phyloP scores from a whole-genome alignment of 2,329 filamentous ascomycete genomes.

The Emmonsiellopsis sp. region DNA sequence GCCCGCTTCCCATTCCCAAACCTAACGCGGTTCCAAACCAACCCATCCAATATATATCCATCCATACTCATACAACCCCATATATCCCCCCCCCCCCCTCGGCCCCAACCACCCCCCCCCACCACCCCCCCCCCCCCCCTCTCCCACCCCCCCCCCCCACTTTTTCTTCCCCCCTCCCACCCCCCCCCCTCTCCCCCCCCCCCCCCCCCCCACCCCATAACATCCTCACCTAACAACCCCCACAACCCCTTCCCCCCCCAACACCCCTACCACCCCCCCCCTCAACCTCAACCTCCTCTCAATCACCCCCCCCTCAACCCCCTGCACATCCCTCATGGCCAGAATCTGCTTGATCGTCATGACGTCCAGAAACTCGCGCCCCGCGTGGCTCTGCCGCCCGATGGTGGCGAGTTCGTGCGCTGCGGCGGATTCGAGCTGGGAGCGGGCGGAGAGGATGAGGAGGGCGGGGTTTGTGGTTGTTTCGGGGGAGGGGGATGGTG shows the following conservation, averaged over 20 bases:
- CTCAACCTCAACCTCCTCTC: conserved; percentile 38
- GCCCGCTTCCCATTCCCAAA: too few relatives aligned
- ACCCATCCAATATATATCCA: too few relatives aligned
- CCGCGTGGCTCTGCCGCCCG: conserved; percentile 29
- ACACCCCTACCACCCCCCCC: conserved; percentile 32
- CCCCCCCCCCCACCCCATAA: background rate
- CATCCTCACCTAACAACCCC: conserved; percentile 12
- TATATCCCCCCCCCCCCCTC: too few relatives aligned
- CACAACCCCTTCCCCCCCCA: conserved; percentile 30
- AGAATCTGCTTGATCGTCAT: conserved; percentile 42
- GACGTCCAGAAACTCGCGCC: conserved; percentile 41
- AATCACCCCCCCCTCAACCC: conserved; percentile 28
- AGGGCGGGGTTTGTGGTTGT: conserved; percentile 44
- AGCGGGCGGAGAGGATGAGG: conserved; percentile 43
- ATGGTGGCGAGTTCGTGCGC: conserved; percentile 47
- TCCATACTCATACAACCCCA: background rate
- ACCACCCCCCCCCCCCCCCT: too few relatives aligned
- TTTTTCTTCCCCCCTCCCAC: too few relatives aligned
- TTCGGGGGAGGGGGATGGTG: conserved; percentile 27
- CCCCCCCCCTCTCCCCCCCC: background rate
- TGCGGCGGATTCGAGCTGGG: conserved; percentile 42
- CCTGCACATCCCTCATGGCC: conserved; percentile 38
- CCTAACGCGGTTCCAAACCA: too few relatives aligned
- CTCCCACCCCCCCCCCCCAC: too few relatives aligned
- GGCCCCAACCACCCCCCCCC: too few relatives aligned